Conservation (phyloP, 805 yeast species). For the Yarrowia porcina region DNA sequence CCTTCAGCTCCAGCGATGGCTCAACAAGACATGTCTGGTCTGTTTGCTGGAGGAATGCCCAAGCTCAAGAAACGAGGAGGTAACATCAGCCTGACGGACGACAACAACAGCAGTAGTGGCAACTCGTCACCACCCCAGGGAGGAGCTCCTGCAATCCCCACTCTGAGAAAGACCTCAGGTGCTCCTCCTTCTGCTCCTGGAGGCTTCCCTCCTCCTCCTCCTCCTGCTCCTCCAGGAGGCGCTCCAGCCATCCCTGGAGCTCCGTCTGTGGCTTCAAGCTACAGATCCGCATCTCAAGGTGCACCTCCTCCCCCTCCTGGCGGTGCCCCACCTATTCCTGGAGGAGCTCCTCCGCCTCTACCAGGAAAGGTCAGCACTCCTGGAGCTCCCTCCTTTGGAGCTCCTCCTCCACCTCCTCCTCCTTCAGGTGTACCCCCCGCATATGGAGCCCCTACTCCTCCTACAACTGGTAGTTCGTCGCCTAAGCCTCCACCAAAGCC, state of each 20-base stretch:
- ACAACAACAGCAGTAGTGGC: not conserved
- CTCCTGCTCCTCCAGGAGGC: conserved; percentile 20
- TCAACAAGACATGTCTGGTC: conserved; percentile 39
- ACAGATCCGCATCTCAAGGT: conserved; percentile 9
- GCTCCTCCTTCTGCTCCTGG: conserved; percentile 34
- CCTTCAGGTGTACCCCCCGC: not conserved
- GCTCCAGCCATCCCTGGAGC: conserved; percentile 37
- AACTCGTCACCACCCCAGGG: conserved; percentile 34
- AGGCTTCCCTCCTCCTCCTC: conserved; percentile 27
- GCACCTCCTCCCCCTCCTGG: conserved; percentile 27
- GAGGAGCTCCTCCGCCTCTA: conserved; percentile 16
- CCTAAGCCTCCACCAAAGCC: conserved; percentile 21
- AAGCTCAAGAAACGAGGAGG: conserved; percentile 54
- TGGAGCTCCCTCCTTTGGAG: conserved; percentile 29
- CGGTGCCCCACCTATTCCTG: conserved; percentile 30
- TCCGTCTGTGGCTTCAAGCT: conserved; percentile 23
- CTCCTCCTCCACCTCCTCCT: conserved; percentile 26
- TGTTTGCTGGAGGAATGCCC: conserved; percentile 79
- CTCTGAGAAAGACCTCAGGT: conserved; percentile 25
- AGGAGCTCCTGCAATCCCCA: conserved; percentile 31
- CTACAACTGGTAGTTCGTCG: not conserved
- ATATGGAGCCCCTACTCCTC: not conserved
- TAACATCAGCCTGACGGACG: conserved; percentile 33
- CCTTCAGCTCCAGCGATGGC: conserved; percentile 32
- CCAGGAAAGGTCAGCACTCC: conserved; percentile 24